phyloP scores from a whole-genome alignment of 441 rosid species.

The Brassica balearica region DNA sequence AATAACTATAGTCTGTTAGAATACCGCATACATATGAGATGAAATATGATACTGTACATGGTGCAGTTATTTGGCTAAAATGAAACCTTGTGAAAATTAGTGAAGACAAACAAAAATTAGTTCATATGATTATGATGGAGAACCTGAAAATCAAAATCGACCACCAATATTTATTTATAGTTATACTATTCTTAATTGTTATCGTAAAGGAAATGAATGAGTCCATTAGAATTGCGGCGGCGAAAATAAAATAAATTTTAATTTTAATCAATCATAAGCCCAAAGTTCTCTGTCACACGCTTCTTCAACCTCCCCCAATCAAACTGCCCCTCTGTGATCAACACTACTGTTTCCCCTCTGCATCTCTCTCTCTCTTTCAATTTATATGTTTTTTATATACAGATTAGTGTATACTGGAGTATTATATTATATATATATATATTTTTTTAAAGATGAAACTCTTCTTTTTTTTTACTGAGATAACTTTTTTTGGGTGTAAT shows the following conservation, averaged over 20 bases:
- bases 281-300: slow-evolving; percentile 41
- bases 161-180: slow-evolving; percentile 8
- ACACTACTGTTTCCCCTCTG: slow-evolving; percentile 16
- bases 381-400: neutral
- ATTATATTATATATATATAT: too few relatives aligned
- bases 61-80: slow-evolving; percentile 19
- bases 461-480: neutral
- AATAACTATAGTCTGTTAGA: neutral
- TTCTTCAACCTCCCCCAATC: slow-evolving; percentile 43
- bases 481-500: neutral
- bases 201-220: slow-evolving; percentile 11
- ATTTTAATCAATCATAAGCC: slow-evolving; percentile 29
- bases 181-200: neutral
- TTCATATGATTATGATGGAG: slow-evolving; percentile 29
- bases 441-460: neutral
- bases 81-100: neutral
- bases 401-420: neutral
- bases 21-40: neutral
- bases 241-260: slow-evolving; percentile 2
- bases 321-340: slow-evolving; percentile 41
- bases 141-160: slow-evolving; percentile 24
- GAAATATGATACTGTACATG: slow-evolving; percentile 11
- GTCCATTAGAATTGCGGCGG: slow-evolving; percentile 42
- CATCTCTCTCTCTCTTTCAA: neutral
- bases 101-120: neutral